Conservation (phyloP, 2,329 filamentous ascomycete genomes). For the Aspergillus neotritici region DNA sequence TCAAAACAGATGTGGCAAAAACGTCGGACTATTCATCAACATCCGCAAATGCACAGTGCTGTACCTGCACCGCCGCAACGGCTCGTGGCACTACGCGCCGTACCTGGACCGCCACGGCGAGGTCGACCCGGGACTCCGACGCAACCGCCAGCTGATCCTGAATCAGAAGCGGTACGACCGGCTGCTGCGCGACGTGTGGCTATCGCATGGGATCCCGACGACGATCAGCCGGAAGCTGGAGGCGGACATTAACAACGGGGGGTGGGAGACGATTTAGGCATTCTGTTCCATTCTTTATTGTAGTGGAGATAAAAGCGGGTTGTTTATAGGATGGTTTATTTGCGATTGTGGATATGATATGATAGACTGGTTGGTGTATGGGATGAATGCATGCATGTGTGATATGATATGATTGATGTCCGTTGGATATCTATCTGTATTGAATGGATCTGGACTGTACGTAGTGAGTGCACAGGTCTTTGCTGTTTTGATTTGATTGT, state of each 20-base stretch:
- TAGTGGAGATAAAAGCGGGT: not conserved
- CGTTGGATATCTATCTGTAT: too few species aligned
- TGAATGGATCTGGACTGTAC: too few species aligned
- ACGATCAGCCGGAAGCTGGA: slow-evolving; percentile 86
- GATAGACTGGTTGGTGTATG: too few species aligned
- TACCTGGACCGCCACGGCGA: slow-evolving; percentile 97
- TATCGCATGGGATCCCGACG: slow-evolving; percentile 79
- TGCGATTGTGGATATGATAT: too few species aligned
- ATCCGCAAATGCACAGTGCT: slow-evolving; percentile 92
- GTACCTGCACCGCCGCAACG: slow-evolving; percentile 74
- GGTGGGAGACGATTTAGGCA: slow-evolving; percentile 69
- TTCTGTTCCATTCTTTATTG: slow-evolving; percentile 1
- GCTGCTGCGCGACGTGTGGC: slow-evolving; percentile 77
- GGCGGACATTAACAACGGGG: slow-evolving; percentile 92
- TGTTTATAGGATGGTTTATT: too few species aligned
- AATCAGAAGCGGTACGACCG: slow-evolving; percentile 93
- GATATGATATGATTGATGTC: too few species aligned
- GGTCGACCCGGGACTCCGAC: slow-evolving; percentile 81
- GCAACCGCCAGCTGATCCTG: slow-evolving; percentile 82
- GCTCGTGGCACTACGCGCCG: slow-evolving; percentile 79
- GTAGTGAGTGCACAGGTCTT: too few species aligned
- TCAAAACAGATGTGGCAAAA: slow-evolving; percentile 69
- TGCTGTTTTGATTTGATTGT: too few species aligned
- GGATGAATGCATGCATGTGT: too few species aligned
- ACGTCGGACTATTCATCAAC: slow-evolving; percentile 91